Conservation (phyloP, 1,284 basidiomycete genomes). For the Ustilago tritici region DNA sequence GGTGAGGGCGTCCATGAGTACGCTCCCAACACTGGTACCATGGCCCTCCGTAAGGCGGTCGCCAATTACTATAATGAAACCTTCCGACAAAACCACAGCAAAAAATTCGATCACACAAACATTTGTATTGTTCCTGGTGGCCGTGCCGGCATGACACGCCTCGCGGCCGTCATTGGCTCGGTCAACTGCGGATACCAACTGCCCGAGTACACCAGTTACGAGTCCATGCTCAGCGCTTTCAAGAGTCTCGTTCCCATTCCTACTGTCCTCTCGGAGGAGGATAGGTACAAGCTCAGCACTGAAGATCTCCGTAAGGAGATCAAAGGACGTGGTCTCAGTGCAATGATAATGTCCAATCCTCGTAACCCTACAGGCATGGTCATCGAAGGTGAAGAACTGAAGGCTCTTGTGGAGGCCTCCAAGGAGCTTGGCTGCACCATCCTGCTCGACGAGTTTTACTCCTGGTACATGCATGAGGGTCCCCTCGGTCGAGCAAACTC, state of each 20-base stretch:
- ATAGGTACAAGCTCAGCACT: slow-evolving; percentile 80
- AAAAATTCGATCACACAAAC: slow-evolving; percentile 89
- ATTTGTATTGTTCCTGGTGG: slow-evolving; percentile 89
- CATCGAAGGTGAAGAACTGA: slow-evolving; percentile 78
- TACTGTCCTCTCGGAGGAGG: slow-evolving; percentile 70
- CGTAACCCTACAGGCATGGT: slow-evolving; percentile 89
- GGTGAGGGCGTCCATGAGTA: slow-evolving; percentile 79
- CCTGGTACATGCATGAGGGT: slow-evolving; percentile 84
- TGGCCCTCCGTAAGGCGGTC: slow-evolving; percentile 72
- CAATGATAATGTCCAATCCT: slow-evolving; percentile 89
- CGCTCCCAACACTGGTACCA: slow-evolving; percentile 90
- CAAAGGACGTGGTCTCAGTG: slow-evolving; percentile 76
- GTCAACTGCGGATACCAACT: slow-evolving; percentile 78
- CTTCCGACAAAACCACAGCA: slow-evolving; percentile 82
- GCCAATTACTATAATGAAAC: slow-evolving; percentile 77
- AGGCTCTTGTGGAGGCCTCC: slow-evolving; percentile 80
- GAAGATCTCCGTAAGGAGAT: slow-evolving; percentile 71
- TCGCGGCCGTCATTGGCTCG: slow-evolving; percentile 89
- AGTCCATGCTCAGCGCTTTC: slow-evolving; percentile 84
- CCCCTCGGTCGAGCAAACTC: slow-evolving; percentile 84
- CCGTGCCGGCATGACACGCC: slow-evolving; percentile 84
- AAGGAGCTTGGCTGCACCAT: slow-evolving; percentile 80
- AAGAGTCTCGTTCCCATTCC: slow-evolving; percentile 81
- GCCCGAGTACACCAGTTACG: slow-evolving; percentile 82
- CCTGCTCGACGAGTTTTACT: slow-evolving; percentile 91